A percentile compares a stretch with the other conserved stretches of the same genome.
Conservation (phyloP, 768 basidiomycete species). For the Udeniomyces megalosporus region DNA sequence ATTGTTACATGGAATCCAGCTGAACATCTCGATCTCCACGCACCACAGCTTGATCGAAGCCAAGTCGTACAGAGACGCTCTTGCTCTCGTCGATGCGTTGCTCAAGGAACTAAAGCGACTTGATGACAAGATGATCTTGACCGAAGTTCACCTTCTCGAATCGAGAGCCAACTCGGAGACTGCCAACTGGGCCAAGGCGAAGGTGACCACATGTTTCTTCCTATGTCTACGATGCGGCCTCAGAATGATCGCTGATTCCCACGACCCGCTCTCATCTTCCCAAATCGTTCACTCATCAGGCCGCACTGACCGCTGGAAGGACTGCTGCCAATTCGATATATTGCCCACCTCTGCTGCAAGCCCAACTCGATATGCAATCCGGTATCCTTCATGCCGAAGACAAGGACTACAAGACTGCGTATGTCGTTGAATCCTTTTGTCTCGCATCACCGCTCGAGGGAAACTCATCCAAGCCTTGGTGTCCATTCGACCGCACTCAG, state of each 20-base stretch:
- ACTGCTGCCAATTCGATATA: conserved; percentile 94
- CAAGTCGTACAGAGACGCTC: conserved; percentile 57
- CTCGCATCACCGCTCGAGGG: neutral
- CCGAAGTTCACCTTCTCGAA: conserved; percentile 89
- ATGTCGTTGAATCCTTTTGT: neutral
- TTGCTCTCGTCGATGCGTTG: conserved; percentile 67
- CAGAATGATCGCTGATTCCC: neutral
- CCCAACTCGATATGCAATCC: conserved; percentile 46
- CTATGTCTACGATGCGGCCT: neutral
- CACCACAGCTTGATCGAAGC: conserved; percentile 38
- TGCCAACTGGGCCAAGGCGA: conserved; percentile 76
- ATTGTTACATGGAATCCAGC: neutral
- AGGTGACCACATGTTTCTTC: conserved; percentile 43
- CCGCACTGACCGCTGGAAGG: conserved; percentile 72
- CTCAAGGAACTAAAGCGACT: conserved; percentile 78
- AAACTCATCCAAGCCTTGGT: neutral
- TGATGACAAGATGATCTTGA: conserved; percentile 95
- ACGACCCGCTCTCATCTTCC: neutral
- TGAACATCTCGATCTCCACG: too few species aligned
- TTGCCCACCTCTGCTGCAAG: conserved; percentile 57
- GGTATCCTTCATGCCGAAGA: conserved; percentile 89
- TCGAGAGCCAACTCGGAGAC: conserved; percentile 78
- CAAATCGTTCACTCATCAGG: conserved; percentile 40
- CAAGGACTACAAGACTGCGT: conserved; percentile 86
- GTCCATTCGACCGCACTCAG: neutral